Evolutionary conservation across 2,329 filamentous ascomycete species (phyloP).

Genomic region (Zymoseptoria brevis): DNA sequence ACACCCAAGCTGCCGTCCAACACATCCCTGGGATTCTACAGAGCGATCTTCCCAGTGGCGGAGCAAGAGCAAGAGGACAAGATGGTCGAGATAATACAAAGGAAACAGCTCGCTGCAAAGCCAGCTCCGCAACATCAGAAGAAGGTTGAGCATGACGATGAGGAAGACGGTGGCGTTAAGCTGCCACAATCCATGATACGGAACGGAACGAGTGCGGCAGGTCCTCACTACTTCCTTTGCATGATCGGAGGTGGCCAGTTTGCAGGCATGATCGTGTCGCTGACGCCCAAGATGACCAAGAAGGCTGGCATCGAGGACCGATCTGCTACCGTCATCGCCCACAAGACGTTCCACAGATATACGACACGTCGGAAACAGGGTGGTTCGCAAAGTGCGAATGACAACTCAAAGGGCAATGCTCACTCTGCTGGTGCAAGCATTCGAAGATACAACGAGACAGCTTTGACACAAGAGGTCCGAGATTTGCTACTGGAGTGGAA

Average conservation of each 20-base stretch:
- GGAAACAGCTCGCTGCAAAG: slow-evolving; percentile 67
- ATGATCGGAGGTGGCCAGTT: slow-evolving; percentile 99
- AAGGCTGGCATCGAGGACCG: slow-evolving; percentile 66
- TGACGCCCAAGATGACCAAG: slow-evolving; percentile 71
- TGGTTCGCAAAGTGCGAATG: slow-evolving; percentile 87
- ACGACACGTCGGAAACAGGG: slow-evolving; percentile 94
- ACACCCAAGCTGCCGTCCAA: slow-evolving; percentile 68
- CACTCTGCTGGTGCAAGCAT: slow-evolving; percentile 88
- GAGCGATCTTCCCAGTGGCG: slow-evolving; percentile 64
- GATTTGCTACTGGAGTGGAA: slow-evolving; percentile 78
- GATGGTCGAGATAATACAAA: slow-evolving; percentile 60
- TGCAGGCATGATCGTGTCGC: slow-evolving; percentile 87
- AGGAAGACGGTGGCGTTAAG: slow-evolving; percentile 51
- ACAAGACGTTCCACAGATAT: slow-evolving; percentile 97
- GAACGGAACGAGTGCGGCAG: slow-evolving; percentile 49
- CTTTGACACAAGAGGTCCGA: slow-evolving; percentile 80
- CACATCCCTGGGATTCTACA: slow-evolving; percentile 77
- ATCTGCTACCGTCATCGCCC: slow-evolving; percentile 79
- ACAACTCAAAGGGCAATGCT: slow-evolving; percentile 85
- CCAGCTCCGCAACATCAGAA: slow-evolving; percentile 38
- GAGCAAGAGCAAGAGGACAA: slow-evolving; percentile 58
- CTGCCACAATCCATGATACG: slow-evolving; percentile 35
- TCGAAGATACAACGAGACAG: slow-evolving; percentile 88
- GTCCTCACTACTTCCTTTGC: slow-evolving; percentile 86
- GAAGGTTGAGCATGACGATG: slow-evolving; percentile 29